Percentiles rank a stretch among this genome's conserved stretches.
Evolutionary conservation across 140 eudicot genomes (phyloP).

Genomic region (Oenanthe javanica): DNA sequence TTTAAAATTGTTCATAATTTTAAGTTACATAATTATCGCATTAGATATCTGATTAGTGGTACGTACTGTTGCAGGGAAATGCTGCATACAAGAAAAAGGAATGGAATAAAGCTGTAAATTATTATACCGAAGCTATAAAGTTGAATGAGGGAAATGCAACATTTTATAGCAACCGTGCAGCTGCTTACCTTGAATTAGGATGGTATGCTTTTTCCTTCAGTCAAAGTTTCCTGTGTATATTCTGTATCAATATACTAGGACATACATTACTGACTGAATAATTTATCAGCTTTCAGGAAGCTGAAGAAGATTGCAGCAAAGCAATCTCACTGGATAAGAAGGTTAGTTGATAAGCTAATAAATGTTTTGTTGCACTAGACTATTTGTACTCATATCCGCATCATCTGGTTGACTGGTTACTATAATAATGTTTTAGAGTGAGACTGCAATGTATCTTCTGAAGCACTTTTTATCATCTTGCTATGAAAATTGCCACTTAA

Average conservation of each 20-base stretch:
- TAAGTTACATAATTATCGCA: background rate
- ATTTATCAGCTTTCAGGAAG: conserved; percentile 62
- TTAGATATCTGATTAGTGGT: background rate
- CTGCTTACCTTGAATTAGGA: conserved; percentile 84
- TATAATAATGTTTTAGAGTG: background rate
- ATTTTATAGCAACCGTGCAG: conserved; percentile 76
- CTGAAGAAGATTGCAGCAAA: conserved; percentile 85
- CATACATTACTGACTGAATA: conserved; percentile 9
- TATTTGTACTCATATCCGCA: background rate
- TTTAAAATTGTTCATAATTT: background rate
- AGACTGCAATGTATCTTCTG: background rate
- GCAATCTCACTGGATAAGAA: conserved; percentile 84
- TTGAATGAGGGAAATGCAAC: conserved; percentile 67
- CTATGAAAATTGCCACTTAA: too few relatives aligned
- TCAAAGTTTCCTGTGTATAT: background rate
- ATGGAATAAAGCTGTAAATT: conserved; percentile 76
- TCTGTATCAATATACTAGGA: background rate
- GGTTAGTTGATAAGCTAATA: conserved; percentile 34
- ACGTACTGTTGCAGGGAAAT: conserved; percentile 54
- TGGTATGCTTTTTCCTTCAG: conserved; percentile 32
- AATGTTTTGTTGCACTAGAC: conserved; percentile 1
- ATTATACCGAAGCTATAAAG: conserved; percentile 77
- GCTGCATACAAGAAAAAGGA: conserved; percentile 72
- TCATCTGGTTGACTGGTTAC: background rate
- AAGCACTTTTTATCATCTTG: background rate